These are phyloP conservation scores for Diaporthe eres DNA, from an alignment of 2,329 filamentous ascomycete species.

Conservation along the genomic window DNA sequence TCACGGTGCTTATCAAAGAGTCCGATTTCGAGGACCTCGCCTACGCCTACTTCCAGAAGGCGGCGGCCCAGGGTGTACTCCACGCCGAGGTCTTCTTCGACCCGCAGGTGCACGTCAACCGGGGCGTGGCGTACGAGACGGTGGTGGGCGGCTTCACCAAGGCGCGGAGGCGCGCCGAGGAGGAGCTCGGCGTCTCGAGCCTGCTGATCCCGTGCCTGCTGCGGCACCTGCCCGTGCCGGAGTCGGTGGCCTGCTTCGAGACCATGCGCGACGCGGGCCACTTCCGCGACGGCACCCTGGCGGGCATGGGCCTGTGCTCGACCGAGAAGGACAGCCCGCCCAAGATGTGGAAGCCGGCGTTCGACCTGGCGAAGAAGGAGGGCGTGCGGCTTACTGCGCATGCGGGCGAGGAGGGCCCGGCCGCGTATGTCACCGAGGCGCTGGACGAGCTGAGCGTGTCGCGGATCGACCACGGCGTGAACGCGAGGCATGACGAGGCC, in stretches of 20 bases:
- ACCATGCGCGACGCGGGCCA: conserved; percentile 58
- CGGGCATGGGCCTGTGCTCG: conserved; percentile 50
- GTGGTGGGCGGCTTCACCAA: conserved; percentile 74
- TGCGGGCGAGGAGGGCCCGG: conserved; percentile 81
- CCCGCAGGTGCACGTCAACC: conserved; percentile 78
- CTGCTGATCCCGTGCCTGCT: conserved; percentile 81
- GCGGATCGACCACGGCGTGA: conserved; percentile 83
- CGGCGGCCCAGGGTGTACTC: conserved; percentile 74
- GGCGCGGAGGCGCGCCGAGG: conserved; percentile 72
- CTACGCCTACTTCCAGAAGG: conserved; percentile 78
- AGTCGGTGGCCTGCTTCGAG: conserved; percentile 64
- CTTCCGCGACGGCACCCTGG: conserved; percentile 55
- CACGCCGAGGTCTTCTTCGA: conserved; percentile 88
- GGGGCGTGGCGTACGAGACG: conserved; percentile 74
- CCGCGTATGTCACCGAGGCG: conserved; percentile 74
- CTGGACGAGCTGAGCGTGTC: conserved; percentile 72
- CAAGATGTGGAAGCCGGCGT: conserved; percentile 73
- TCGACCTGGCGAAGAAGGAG: conserved; percentile 63
- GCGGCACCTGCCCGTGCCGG: conserved; percentile 74
- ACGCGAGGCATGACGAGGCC: conserved; percentile 70
- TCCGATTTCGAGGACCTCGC: conserved; percentile 82
- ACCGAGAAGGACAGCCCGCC: conserved; percentile 57
- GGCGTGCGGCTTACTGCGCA: conserved; percentile 78
- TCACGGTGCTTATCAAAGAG: conserved; percentile 75
- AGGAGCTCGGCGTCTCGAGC: conserved; percentile 74